Evolutionary conservation across 495 filamentous ascomycete species (phyloP).

Genomic region (Penicillium paxilli): DNA sequence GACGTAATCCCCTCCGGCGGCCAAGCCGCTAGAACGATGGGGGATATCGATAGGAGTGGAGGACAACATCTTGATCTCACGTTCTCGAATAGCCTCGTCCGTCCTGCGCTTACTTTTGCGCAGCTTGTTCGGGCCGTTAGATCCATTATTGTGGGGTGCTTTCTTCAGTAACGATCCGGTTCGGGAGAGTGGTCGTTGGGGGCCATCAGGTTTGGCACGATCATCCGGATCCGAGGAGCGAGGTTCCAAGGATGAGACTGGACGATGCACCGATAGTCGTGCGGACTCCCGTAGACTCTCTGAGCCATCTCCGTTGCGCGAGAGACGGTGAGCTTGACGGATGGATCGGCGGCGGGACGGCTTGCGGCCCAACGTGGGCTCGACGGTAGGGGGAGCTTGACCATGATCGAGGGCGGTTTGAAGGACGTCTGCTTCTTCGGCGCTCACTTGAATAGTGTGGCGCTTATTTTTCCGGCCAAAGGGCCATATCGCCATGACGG

Average conservation of each 20-base stretch:
- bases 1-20: constrained; percentile 27
- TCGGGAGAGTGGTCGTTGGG: constrained; percentile 36
- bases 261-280: constrained; percentile 29
- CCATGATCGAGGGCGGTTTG: constrained; percentile 29
- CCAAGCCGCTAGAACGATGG: constrained; percentile 54
- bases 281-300: constrained; percentile 31
- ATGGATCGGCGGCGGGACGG: constrained; percentile 44
- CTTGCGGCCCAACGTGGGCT: constrained; percentile 36
- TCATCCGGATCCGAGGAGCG: constrained; percentile 15
- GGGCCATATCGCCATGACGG: constrained; percentile 74
- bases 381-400: constrained; percentile 15
- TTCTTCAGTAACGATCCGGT: constrained; percentile 66
- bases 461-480: constrained; percentile 67
- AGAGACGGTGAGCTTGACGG: constrained; percentile 38
- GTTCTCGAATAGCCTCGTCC: constrained; percentile 72
- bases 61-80: constrained; percentile 83
- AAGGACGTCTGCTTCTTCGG: constrained; percentile 30
- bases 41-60: constrained; percentile 63
- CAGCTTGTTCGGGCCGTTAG: constrained; percentile 39
- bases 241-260: constrained; percentile 21
- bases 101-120: constrained; percentile 76
- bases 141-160: constrained; percentile 28
- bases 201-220: constrained; percentile 4
- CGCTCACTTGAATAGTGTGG: constrained; percentile 46
- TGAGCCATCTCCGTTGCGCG: constrained; percentile 29